Conservation (phyloP, 345 rosid genomes). For the Bretschneidera sinensis region DNA sequence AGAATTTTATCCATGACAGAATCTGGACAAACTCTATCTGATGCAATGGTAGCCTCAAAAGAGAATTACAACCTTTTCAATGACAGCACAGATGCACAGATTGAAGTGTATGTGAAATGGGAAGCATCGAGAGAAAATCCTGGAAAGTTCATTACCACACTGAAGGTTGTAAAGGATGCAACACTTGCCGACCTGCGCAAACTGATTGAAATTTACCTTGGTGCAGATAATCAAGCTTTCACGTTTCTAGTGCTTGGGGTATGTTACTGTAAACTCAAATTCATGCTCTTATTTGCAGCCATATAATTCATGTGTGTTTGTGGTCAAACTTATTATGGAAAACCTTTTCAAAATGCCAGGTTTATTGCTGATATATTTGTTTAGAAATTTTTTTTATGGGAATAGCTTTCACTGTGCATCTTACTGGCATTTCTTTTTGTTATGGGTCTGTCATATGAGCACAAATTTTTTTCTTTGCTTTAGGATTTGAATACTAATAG, state of each 20-base stretch:
- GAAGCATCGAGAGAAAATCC: constrained; percentile 47
- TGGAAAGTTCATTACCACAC: constrained; percentile 49
- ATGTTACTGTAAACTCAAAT: constrained; percentile 9
- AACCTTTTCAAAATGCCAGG: not conserved
- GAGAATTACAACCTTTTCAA: constrained; percentile 44
- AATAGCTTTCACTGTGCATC: not conserved
- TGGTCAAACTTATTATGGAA: no score
- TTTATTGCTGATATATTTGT: not conserved
- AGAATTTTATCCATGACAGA: constrained; percentile 9
- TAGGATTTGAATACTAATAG: no score
- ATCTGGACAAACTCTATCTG: constrained; percentile 8
- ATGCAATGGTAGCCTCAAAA: constrained; percentile 29
- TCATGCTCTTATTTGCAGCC: no score
- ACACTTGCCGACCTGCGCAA: constrained; percentile 65
- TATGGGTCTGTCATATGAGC: not conserved
- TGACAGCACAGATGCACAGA: constrained; percentile 30
- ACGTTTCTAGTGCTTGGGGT: constrained; percentile 59
- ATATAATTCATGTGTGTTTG: no score
- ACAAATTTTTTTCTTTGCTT: constrained; percentile 1
- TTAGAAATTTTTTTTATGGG: not conserved
- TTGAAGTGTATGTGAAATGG: constrained; percentile 57
- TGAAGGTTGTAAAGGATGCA: constrained; percentile 50
- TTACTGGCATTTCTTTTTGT: no score
- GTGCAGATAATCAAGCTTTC: constrained; percentile 47
- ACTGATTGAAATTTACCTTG: constrained; percentile 66